Percentiles rank a stretch among this genome's conserved stretches.
These are phyloP conservation scores for Cenchrus purpureus DNA, from an alignment of 176 grass and related monocot species.

Conservation along the genomic window DNA sequence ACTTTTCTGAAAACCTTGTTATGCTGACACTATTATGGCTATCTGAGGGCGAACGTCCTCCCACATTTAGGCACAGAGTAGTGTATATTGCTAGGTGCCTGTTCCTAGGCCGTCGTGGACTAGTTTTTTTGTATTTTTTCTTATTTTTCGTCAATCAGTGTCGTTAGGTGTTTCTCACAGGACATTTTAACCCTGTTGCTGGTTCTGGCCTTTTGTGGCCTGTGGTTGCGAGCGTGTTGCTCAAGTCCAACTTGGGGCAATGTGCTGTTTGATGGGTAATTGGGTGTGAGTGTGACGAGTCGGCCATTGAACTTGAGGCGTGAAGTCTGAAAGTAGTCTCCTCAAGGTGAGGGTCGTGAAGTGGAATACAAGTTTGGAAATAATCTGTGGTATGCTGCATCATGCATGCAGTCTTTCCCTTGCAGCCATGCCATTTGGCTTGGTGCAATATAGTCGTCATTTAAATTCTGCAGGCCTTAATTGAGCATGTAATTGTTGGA, in stretches of 20 bases:
- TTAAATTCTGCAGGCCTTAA: constrained; percentile 18
- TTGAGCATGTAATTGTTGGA: constrained; percentile 24
- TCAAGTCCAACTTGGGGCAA: constrained; percentile 1
- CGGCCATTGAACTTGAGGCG: constrained; percentile 24
- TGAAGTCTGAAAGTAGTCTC: constrained; percentile 1
- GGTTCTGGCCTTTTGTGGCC: constrained; percentile 35
- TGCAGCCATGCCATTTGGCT: constrained; percentile 14
- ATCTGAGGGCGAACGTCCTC: constrained; percentile 30
- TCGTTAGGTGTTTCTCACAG: constrained; percentile 46
- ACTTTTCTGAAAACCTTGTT: constrained; percentile 41
- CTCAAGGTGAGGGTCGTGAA: background rate
- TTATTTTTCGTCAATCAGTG: background rate
- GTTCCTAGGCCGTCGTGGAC: constrained; percentile 26
- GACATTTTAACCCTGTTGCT: constrained; percentile 60
- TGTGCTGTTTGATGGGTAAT: constrained; percentile 21
- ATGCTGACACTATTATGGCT: constrained; percentile 45
- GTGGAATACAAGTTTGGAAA: constrained; percentile 27
- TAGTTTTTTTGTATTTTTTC: background rate
- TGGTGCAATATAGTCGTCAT: constrained; percentile 12
- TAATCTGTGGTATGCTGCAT: constrained; percentile 42
- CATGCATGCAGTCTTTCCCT: constrained; percentile 26
- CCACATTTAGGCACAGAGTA: constrained; percentile 23
- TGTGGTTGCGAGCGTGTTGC: constrained; percentile 25
- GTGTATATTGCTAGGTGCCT: constrained; percentile 62
- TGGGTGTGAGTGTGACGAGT: constrained; percentile 7